Conservation (phyloP, 768 basidiomycete species). For the Epithele typhae region DNA sequence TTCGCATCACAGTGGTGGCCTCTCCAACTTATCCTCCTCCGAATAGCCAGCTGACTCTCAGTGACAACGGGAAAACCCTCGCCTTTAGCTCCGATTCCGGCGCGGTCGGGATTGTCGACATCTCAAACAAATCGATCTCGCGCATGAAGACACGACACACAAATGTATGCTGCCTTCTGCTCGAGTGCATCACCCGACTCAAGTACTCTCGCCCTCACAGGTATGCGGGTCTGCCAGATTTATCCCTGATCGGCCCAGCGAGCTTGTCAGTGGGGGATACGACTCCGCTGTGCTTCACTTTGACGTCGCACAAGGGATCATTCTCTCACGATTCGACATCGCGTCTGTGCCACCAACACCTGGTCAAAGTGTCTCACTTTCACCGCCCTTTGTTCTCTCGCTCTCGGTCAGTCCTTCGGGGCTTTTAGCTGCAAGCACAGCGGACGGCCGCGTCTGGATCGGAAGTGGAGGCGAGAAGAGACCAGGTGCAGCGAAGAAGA, state of each 20-base stretch:
- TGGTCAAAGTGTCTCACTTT: conserved; percentile 49
- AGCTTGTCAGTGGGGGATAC: conserved; percentile 76
- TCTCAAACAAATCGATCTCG: conserved; percentile 41
- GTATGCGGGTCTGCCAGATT: conserved; percentile 69
- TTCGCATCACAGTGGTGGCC: background rate
- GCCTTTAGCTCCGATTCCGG: conserved; percentile 75
- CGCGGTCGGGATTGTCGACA: conserved; percentile 58
- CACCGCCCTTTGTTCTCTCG: conserved; percentile 73
- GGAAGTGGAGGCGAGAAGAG: conserved; percentile 64
- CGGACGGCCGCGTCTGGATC: conserved; percentile 69
- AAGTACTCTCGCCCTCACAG: conserved; percentile 32
- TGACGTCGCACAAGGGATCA: conserved; percentile 51
- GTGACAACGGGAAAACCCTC: conserved; percentile 44
- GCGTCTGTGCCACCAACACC: conserved; percentile 30
- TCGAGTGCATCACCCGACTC: too few relatives aligned
- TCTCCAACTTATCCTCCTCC: conserved; percentile 23
- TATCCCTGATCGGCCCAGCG: conserved; percentile 64
- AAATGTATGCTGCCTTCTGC: conserved; percentile 40
- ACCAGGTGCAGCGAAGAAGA: conserved; percentile 30
- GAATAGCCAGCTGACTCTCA: conserved; percentile 60
- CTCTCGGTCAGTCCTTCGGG: conserved; percentile 56
- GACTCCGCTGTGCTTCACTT: conserved; percentile 67
- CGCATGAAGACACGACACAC: conserved; percentile 60
- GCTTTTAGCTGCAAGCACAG: conserved; percentile 64
- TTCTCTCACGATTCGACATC: conserved; percentile 57